Conservation (phyloP, 1,139 yeast species). For the Saccharomycopsis hybrid region DNA sequence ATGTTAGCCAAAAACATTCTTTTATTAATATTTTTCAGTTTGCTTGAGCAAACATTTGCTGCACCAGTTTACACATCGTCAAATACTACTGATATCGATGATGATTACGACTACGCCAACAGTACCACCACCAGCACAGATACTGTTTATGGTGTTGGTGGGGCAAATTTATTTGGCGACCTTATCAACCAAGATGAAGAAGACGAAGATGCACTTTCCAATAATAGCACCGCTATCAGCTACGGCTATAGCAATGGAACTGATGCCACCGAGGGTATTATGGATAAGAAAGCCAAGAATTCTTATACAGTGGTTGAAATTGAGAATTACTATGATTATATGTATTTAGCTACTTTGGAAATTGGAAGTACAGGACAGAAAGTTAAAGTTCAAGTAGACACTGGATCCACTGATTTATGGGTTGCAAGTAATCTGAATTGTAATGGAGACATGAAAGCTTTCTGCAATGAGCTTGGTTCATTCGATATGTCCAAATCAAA, state of each 20-base stretch:
- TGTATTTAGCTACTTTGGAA: not conserved
- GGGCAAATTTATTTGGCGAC: not conserved
- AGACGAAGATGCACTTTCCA: not conserved
- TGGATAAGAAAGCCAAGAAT: not conserved
- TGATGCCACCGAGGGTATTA: not conserved
- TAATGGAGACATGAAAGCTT: not conserved
- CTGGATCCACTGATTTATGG: slow-evolving; percentile 5
- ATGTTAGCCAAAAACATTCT: no score
- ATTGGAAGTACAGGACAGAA: not conserved
- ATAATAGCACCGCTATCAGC: no score
- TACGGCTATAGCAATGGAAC: not conserved
- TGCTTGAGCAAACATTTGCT: no score
- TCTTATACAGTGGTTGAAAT: slow-evolving; percentile 5
- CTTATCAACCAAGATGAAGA: not conserved
- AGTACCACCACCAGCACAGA: no score
- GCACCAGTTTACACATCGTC: no score
- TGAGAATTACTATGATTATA: slow-evolving; percentile 1
- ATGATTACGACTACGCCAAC: no score
- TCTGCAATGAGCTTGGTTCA: slow-evolving; percentile 3
- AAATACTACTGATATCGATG: no score
- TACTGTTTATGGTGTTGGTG: not conserved
- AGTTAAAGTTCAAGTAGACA: slow-evolving; percentile 4
- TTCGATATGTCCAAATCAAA: slow-evolving; percentile 5
- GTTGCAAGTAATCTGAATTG: not conserved
- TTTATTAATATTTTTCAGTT: no score